phyloP scores from a whole-genome alignment of 2,329 filamentous ascomycete genomes.

The Botrytis porri region DNA sequence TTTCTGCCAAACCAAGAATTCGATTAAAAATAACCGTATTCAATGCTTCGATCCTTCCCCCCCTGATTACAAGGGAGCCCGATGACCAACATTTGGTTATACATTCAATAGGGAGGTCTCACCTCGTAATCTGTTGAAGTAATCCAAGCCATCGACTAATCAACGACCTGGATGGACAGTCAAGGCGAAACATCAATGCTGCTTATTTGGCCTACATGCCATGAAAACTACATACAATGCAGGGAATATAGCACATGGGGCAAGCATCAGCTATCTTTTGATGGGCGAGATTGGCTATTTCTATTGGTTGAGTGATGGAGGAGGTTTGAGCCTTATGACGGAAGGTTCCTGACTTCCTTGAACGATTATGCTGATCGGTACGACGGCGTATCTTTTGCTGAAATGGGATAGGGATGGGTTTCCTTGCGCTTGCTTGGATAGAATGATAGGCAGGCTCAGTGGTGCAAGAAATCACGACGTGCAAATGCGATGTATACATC shows the following conservation, averaged over 20 bases:
- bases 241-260: constrained; percentile 12
- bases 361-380: constrained; percentile 15
- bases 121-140: constrained; percentile 10
- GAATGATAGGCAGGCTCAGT: neutral
- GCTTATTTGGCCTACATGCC: constrained; percentile 7
- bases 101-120: neutral
- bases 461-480: neutral
- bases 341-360: constrained; percentile 17
- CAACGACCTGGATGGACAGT: neutral
- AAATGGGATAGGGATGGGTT: neutral
- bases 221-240: constrained; percentile 14
- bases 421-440: neutral
- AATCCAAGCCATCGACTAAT: neutral
- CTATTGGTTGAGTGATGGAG: constrained; percentile 1
- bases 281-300: neutral
- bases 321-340: constrained; percentile 18
- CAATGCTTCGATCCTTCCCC: neutral
- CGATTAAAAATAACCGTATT: constrained; percentile 10
- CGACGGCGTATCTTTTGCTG: neutral
- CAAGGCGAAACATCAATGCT: constrained; percentile 15
- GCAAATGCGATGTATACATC: neutral
- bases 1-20: constrained; percentile 15
- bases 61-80: neutral
- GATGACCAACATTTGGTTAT: neutral
- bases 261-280: constrained; percentile 18